Conservation (phyloP, 1,284 basidiomycete genomes). For the Leucoagaricus sp. region DNA sequence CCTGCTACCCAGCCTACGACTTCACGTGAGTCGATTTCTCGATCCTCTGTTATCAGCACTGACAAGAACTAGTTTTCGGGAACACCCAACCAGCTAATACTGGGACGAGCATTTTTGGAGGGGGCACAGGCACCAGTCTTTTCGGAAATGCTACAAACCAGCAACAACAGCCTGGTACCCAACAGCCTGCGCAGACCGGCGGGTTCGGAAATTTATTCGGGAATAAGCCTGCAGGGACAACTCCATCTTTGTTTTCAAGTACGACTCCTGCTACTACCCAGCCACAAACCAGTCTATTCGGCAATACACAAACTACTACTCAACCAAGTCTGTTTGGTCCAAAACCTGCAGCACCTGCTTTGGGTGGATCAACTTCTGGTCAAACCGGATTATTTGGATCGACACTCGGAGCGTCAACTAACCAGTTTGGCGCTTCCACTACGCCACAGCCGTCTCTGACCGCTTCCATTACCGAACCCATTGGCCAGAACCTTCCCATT, state of each 20-base stretch:
- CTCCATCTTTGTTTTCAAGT: conserved; percentile 20
- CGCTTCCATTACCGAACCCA: conserved; percentile 89
- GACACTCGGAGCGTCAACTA: conserved; percentile 30
- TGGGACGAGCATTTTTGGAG: conserved; percentile 47
- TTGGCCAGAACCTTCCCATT: conserved; percentile 80
- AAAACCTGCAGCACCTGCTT: conserved; percentile 30
- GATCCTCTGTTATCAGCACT: background rate
- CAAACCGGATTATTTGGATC: conserved; percentile 52
- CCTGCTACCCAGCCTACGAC: conserved; percentile 13
- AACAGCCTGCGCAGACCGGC: conserved; percentile 20
- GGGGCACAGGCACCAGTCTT: conserved; percentile 15
- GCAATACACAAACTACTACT: conserved; percentile 4
- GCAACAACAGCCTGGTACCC: conserved; percentile 20
- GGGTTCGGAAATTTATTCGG: conserved; percentile 31
- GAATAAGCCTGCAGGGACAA: conserved; percentile 23
- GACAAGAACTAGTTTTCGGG: conserved; percentile 32
- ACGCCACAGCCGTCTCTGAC: conserved; percentile 60
- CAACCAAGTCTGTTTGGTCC: conserved; percentile 48
- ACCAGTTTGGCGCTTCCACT: conserved; percentile 41
- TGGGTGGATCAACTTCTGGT: conserved; percentile 39
- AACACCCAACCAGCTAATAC: conserved; percentile 26
- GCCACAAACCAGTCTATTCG: conserved; percentile 18
- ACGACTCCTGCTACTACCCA: conserved; percentile 9
- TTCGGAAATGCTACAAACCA: conserved; percentile 22
- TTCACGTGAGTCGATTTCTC: conserved; percentile 11